phyloP scores from a whole-genome alignment of 768 basidiomycete species.

The Tylopilus sp. region DNA sequence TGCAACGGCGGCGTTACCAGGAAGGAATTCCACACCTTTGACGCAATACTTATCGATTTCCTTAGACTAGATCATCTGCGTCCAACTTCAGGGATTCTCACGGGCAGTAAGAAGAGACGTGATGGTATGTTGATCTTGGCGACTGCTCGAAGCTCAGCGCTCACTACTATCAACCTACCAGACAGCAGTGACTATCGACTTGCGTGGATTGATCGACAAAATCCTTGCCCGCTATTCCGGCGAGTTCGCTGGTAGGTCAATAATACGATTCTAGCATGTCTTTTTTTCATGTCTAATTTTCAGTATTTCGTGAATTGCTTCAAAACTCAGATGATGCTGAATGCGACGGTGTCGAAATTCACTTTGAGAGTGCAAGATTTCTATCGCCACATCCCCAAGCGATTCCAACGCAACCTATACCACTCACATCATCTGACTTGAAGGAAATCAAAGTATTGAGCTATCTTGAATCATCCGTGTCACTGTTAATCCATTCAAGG shows the following conservation, averaged over 20 bases:
- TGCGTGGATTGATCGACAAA: neutral
- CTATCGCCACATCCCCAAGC: neutral
- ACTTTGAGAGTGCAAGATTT: neutral
- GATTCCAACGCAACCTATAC: neutral
- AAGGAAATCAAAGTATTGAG: neutral
- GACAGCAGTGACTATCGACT: neutral
- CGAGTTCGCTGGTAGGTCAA: neutral
- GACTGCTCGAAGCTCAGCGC: neutral
- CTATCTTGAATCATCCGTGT: neutral
- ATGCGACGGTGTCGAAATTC: neutral
- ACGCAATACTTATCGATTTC: too few relatives aligned
- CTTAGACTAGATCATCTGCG: too few relatives aligned
- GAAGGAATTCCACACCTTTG: too few relatives aligned
- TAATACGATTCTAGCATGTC: neutral
- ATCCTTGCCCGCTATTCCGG: slow-evolving; percentile 1
- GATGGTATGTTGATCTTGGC: neutral
- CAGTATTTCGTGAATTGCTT: slow-evolving; percentile 4
- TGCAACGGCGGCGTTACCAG: too few relatives aligned
- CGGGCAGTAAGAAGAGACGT: neutral
- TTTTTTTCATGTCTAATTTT: neutral
- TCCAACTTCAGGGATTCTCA: too few relatives aligned
- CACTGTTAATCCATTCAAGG: neutral
- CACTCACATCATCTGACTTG: neutral
- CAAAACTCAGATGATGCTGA: slow-evolving; percentile 2
- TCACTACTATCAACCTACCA: neutral